phyloP scores from a whole-genome alignment of 2,329 filamentous ascomycete species.

The Epichloe aotearoae region DNA sequence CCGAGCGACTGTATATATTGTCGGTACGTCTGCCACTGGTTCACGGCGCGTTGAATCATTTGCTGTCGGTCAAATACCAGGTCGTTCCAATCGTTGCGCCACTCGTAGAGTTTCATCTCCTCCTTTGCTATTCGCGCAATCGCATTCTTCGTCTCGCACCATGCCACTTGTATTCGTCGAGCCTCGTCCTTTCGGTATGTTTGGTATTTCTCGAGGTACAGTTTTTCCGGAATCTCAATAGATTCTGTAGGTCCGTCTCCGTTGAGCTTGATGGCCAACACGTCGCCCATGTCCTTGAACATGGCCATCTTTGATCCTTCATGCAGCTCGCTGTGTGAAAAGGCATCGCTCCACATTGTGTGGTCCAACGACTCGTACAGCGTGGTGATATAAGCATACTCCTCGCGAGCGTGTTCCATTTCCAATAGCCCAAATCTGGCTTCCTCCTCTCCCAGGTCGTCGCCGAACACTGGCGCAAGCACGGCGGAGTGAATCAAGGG shows the following conservation, averaged over 20 bases:
- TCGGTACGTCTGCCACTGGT: slow-evolving; percentile 19
- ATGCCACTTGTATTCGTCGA: slow-evolving; percentile 27
- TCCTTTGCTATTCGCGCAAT: slow-evolving; percentile 13
- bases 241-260: slow-evolving; percentile 27
- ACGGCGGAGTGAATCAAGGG: slow-evolving; percentile 22
- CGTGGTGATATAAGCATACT: slow-evolving; percentile 26
- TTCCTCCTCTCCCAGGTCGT: slow-evolving; percentile 20
- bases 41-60: slow-evolving; percentile 16
- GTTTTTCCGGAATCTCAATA: slow-evolving; percentile 36
- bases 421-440: slow-evolving; percentile 29
- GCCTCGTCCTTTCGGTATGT: slow-evolving; percentile 31
- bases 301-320: slow-evolving; percentile 28
- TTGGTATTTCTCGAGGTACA: slow-evolving; percentile 43
- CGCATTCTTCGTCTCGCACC: slow-evolving; percentile 19
- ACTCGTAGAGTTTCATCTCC: slow-evolving; percentile 15
- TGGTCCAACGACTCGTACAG: slow-evolving; percentile 36
- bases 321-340: slow-evolving; percentile 23
- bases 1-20: slow-evolving; percentile 24
- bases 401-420: slow-evolving; percentile 22
- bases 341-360: slow-evolving; percentile 32
- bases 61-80: slow-evolving; percentile 16
- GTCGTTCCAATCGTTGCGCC: slow-evolving; percentile 15
- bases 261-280: slow-evolving; percentile 34
- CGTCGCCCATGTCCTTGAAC: slow-evolving; percentile 33
- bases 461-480: slow-evolving; percentile 17